Evolutionary conservation across 176 grass and related monocot genomes (phyloP).

Genomic region (Lolium multiflorum): DNA sequence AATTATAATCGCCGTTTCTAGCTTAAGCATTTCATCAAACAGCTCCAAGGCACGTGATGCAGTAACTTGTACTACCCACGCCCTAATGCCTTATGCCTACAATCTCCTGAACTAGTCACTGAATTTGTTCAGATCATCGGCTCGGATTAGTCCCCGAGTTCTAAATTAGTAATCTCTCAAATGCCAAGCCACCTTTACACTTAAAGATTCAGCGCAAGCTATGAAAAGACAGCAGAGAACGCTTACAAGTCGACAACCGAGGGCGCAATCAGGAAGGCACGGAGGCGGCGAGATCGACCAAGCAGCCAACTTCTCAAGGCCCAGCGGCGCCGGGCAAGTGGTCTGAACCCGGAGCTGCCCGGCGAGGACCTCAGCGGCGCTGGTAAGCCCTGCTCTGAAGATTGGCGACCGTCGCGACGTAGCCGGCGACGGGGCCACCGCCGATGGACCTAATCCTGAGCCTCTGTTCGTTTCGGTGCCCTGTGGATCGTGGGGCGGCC

Average conservation of each 20-base stretch:
- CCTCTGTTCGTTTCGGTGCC: neutral
- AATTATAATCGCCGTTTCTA: neutral
- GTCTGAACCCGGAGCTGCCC: neutral
- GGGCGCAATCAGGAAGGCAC: neutral
- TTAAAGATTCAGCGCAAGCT: neutral
- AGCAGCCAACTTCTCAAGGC: neutral
- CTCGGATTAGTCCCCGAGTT: neutral
- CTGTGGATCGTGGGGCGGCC: neutral
- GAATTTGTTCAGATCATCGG: neutral
- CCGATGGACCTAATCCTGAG: neutral
- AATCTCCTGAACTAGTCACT: neutral
- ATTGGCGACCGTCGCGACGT: neutral
- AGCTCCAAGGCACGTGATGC: neutral
- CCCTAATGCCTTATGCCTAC: neutral
- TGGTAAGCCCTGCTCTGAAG: neutral
- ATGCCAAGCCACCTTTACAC: neutral
- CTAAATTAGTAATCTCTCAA: neutral
- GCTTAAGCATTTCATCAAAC: constrained; percentile 41
- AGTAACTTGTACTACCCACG: too few species aligned
- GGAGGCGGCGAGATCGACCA: too few species aligned
- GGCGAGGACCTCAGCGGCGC: neutral
- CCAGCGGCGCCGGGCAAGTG: neutral
- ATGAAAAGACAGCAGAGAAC: neutral
- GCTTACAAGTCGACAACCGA: neutral
- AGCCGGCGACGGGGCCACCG: too few species aligned